Evolutionary conservation across 805 yeast genomes (phyloP), one percentile per base, ranked within the genome.

Genomic region (Myxozyma mucilagina): DNA sequence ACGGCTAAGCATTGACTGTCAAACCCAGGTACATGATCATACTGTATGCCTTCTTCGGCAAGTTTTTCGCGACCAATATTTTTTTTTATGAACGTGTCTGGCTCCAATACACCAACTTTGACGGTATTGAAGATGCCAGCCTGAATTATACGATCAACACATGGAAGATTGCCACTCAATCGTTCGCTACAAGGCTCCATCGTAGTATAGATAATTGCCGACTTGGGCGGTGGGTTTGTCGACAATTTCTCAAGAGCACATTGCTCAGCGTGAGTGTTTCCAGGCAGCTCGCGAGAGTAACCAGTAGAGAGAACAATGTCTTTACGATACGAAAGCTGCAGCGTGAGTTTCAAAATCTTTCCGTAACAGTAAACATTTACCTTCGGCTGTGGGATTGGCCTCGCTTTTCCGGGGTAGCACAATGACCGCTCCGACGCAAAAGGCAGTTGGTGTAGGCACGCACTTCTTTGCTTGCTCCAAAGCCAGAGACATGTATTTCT

Each of bases 251-350:
- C 87, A 59, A 94, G 71, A 0, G 97, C 97, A 77, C 96, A 87
- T 72, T 94, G 97, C 70, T 94, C 99, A 3, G 99, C 99, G 73
- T 93, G 99, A 0, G 99, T 93, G 73, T 93, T 94, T 0, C 98
- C 99, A 18, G 87, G 89, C 1, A 92, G 76, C 73, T 94, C 99
- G 57, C 98, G 80, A 0, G 98, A 90, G 70, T 83, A 90, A 0
- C 99, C 99, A 0, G 89, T 84, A 7, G 87, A 80, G n/a, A 94
- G 71, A 0, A 93, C 77, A 55, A 81, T 70, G 24, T 80, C 81
- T 87, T 57, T 80, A 75, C 0, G 84, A 93, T 4, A 11, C 20
- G 20, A 45, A 32, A 16, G 49, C 29, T 39, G 34, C 14, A 35
- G 50, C 44, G 44, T n/a, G 47, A 5, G 29, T 6, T n/a, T n/a